Conservation (phyloP, 768 basidiomycete species). For the Termitomyces bulborhizus region DNA sequence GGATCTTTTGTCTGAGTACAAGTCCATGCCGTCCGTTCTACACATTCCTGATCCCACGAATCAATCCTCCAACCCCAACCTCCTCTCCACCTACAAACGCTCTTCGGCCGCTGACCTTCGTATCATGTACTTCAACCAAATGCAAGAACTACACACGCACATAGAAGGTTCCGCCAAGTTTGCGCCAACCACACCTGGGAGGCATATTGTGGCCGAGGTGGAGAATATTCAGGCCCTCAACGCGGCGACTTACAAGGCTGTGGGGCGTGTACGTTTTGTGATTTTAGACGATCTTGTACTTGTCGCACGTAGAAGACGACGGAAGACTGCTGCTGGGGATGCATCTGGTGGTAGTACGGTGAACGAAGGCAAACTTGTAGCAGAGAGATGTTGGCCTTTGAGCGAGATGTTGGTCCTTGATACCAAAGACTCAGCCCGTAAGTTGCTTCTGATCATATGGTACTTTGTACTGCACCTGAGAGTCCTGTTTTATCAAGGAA, state of each 20-base stretch:
- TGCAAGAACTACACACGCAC: constrained; percentile 82
- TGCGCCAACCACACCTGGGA: constrained; percentile 83
- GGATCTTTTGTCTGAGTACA: constrained; percentile 91
- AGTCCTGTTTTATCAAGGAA: too few relatives aligned
- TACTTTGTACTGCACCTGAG: neutral
- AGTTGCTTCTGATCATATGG: constrained; percentile 17
- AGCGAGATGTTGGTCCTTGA: constrained; percentile 94
- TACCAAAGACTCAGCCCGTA: constrained; percentile 91
- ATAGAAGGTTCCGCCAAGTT: constrained; percentile 96
- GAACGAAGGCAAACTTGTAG: constrained; percentile 75
- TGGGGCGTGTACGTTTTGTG: constrained; percentile 83
- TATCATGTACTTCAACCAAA: constrained; percentile 90
- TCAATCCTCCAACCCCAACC: constrained; percentile 36
- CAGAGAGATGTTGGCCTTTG: constrained; percentile 89
- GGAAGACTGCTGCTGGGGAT: constrained; percentile 44
- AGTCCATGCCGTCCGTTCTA: constrained; percentile 87
- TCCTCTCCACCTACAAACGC: constrained; percentile 47
- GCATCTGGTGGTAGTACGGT: constrained; percentile 31
- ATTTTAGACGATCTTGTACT: constrained; percentile 88
- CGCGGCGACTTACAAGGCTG: constrained; percentile 90
- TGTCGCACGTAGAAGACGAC: constrained; percentile 72
- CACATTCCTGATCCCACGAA: constrained; percentile 83
- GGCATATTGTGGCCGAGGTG: constrained; percentile 86
- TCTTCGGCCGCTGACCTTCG: constrained; percentile 96
- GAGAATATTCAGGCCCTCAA: constrained; percentile 82